Conservation (phyloP, 176 grass and related monocot species). For the Zizania latifolia region DNA sequence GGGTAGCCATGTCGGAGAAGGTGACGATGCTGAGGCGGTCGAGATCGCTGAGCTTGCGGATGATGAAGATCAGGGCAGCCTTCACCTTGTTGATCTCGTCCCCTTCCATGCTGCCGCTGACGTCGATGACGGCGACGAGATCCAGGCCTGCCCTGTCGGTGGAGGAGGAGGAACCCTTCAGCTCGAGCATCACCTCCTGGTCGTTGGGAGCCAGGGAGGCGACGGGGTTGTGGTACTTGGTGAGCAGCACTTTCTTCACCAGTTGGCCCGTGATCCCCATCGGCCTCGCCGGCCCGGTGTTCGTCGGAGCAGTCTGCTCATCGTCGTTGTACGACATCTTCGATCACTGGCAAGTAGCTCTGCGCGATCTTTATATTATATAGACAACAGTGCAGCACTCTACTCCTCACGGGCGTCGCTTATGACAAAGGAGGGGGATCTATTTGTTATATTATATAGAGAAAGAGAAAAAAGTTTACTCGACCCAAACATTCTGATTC, state of each 20-base stretch:
- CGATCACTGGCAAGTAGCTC: neutral
- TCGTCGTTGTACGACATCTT: neutral
- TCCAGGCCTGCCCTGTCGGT: neutral
- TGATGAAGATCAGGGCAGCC: constrained; percentile 1
- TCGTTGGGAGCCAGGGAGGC: neutral
- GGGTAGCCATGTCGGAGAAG: neutral
- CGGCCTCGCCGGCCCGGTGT: neutral
- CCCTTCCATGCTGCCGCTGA: neutral
- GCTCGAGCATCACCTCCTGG: neutral
- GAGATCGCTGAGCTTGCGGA: constrained; percentile 5
- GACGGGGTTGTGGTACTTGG: neutral
- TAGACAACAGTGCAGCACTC: too few species aligned
- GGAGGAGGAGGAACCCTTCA: neutral
- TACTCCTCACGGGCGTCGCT: neutral
- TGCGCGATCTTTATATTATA: neutral
- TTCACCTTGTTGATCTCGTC: neutral
- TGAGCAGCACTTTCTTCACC: neutral
- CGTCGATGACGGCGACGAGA: constrained; percentile 29
- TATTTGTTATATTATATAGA: too few species aligned
- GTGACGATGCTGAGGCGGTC: constrained; percentile 36
- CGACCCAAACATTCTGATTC: too few species aligned
- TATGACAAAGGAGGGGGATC: too few species aligned
- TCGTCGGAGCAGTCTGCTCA: neutral
- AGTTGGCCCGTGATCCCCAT: neutral
- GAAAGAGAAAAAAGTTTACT: too few species aligned